phyloP scores from a whole-genome alignment of 2,329 filamentous ascomycete species.

The Pestalotiopsis sp. region DNA sequence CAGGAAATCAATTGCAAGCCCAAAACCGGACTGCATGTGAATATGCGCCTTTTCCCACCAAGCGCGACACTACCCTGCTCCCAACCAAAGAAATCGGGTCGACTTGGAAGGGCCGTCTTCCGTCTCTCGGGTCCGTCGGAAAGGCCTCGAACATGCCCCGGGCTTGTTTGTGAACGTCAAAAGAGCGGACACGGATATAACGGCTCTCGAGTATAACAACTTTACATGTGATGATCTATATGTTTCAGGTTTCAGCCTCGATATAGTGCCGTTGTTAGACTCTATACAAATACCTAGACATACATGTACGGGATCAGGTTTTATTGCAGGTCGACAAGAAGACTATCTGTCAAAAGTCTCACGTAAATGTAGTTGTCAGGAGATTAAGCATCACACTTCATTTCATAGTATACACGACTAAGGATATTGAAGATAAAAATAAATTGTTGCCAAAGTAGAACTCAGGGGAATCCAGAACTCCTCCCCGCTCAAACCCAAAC shows the following conservation, averaged over 20 bases:
- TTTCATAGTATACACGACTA: background rate
- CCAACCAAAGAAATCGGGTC: background rate
- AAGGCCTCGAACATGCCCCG: background rate
- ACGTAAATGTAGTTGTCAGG: background rate
- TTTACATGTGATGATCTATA: too few relatives aligned
- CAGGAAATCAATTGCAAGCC: too few relatives aligned
- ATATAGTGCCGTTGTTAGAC: too few relatives aligned
- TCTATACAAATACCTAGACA: too few relatives aligned
- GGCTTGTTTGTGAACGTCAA: background rate
- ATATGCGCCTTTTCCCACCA: too few relatives aligned
- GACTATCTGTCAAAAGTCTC: background rate
- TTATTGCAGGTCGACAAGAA: too few relatives aligned
- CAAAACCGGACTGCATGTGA: too few relatives aligned
- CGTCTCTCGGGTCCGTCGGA: background rate
- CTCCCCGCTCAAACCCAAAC: background rate
- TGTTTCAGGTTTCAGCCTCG: too few relatives aligned
- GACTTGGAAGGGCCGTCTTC: background rate
- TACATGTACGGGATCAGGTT: background rate
- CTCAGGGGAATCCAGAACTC: background rate
- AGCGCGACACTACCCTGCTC: too few relatives aligned
- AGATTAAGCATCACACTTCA: background rate
- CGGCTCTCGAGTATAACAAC: too few relatives aligned
- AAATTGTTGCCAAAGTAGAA: conserved; percentile 6
- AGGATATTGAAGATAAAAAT: background rate
- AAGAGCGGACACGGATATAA: background rate